Evolutionary conservation across 768 basidiomycete species (phyloP).

Genomic region (Chalciporus chontae): DNA sequence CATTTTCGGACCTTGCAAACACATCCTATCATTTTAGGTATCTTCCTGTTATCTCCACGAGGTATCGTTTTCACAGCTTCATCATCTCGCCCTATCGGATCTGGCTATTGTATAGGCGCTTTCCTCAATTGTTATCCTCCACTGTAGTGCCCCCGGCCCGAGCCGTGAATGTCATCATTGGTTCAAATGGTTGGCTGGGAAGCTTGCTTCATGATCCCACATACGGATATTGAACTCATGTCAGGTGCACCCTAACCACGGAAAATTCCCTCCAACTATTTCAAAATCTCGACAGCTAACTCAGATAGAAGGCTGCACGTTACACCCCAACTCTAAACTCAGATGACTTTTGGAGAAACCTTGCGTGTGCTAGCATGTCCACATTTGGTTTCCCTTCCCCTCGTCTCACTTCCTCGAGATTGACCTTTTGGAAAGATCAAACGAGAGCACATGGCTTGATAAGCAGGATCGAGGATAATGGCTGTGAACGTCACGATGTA

Average conservation of each 20-base stretch:
- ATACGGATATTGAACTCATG: constrained; percentile 10
- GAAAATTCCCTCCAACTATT: constrained; percentile 19
- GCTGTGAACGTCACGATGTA: not conserved
- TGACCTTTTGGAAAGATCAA: constrained; percentile 16
- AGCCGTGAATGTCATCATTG: constrained; percentile 5
- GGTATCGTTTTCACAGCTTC: constrained; percentile 21
- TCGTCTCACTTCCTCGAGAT: constrained; percentile 23
- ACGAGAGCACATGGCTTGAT: not conserved
- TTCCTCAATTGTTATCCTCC: constrained; percentile 28
- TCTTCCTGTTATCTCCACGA: constrained; percentile 33
- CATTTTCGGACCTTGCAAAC: constrained; percentile 29
- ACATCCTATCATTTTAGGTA: constrained; percentile 22
- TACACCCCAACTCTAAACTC: constrained; percentile 4
- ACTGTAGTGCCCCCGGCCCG: constrained; percentile 18
- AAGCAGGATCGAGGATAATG: too few relatives aligned
- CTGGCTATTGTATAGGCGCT: constrained; percentile 24
- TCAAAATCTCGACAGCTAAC: constrained; percentile 16
- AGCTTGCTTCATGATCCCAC: constrained; percentile 8
- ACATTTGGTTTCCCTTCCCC: constrained; percentile 1
- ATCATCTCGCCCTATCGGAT: constrained; percentile 25
- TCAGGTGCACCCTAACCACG: constrained; percentile 4
- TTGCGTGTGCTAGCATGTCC: constrained; percentile 9
- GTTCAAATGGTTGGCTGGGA: not conserved
- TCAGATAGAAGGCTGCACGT: not conserved
- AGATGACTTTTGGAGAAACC: constrained; percentile 4